Conservation (phyloP, 2,329 filamentous ascomycete species). For the Massarina eburnea region DNA sequence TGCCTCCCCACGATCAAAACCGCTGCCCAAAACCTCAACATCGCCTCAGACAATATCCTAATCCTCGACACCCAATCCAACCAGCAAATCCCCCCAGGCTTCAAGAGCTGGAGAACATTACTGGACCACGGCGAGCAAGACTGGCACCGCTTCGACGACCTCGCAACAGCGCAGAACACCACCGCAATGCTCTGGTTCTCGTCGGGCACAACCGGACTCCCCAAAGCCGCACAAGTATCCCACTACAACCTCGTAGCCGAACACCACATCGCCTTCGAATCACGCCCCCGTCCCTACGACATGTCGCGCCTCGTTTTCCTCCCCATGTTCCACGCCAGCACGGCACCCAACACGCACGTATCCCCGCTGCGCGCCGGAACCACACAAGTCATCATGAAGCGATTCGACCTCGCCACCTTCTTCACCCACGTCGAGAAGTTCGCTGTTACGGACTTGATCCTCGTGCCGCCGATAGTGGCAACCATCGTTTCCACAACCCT, state of each 20-base stretch:
- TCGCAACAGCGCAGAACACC: conserved; percentile 8
- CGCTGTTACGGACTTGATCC: conserved; percentile 49
- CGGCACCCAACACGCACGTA: background rate
- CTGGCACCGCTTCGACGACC: conserved; percentile 11
- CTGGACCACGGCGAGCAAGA: conserved; percentile 17
- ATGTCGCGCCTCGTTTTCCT: too few relatives aligned
- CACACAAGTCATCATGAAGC: conserved; percentile 17
- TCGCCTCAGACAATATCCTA: background rate
- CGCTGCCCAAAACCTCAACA: conserved; percentile 1
- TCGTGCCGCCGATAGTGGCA: conserved; percentile 42
- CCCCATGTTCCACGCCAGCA: too few relatives aligned
- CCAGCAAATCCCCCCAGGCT: conserved; percentile 45
- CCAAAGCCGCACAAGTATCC: conserved; percentile 20
- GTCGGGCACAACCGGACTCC: conserved; percentile 29
- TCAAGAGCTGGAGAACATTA: conserved; percentile 15
- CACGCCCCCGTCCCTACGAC: too few relatives aligned
- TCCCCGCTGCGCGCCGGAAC: conserved; percentile 12
- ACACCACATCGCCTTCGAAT: conserved; percentile 54
- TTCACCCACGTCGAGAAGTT: conserved; percentile 47
- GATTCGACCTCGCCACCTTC: conserved; percentile 43
- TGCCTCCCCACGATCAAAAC: conserved; percentile 24
- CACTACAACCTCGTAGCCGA: conserved; percentile 46
- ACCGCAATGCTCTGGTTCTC: conserved; percentile 22
- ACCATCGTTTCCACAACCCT: conserved; percentile 3
- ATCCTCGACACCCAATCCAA: too few relatives aligned